Evolutionary conservation across 2,329 filamentous ascomycete species (phyloP).

Genomic region (Escovopsis sp.): DNA sequence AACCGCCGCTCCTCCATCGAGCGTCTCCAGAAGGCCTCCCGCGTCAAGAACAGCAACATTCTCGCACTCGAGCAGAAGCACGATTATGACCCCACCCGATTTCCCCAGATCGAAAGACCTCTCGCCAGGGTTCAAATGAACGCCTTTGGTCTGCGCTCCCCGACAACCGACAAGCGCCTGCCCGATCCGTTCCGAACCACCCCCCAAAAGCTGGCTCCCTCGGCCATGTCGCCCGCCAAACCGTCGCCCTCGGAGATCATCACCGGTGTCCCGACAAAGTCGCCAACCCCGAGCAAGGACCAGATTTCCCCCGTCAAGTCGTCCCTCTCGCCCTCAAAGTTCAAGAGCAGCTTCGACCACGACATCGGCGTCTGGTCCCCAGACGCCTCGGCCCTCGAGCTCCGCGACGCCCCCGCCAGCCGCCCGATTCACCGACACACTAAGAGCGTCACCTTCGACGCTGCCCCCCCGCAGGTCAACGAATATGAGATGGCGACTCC

Average conservation of each 20-base stretch:
- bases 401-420: conserved; percentile 43
- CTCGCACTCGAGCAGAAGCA: conserved; percentile 84
- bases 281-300: conserved; percentile 49
- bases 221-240: conserved; percentile 19
- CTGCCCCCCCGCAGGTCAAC: conserved; percentile 82
- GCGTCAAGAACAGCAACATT: conserved; percentile 97
- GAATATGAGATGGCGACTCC: conserved; percentile 98
- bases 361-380: conserved; percentile 55
- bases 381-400: conserved; percentile 45
- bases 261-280: conserved; percentile 11
- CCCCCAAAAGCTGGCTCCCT: conserved; percentile 31
- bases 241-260: conserved; percentile 4
- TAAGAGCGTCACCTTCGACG: conserved; percentile 96
- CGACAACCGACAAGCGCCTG: conserved; percentile 21
- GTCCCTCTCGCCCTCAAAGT: conserved; percentile 56
- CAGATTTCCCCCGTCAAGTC: conserved; percentile 77
- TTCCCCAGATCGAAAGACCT: conserved; percentile 69
- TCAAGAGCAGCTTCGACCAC: conserved; percentile 55
- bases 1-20: conserved; percentile 84
- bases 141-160: conserved; percentile 46
- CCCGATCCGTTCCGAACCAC: conserved; percentile 30
- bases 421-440: conserved; percentile 65
- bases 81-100: conserved; percentile 73
- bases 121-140: conserved; percentile 64
- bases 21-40: conserved; percentile 83